Base-by-base conservation (phyloP, 2,329 filamentous ascomycete genomes). In the Cladobotryum mycophilum region DNA sequence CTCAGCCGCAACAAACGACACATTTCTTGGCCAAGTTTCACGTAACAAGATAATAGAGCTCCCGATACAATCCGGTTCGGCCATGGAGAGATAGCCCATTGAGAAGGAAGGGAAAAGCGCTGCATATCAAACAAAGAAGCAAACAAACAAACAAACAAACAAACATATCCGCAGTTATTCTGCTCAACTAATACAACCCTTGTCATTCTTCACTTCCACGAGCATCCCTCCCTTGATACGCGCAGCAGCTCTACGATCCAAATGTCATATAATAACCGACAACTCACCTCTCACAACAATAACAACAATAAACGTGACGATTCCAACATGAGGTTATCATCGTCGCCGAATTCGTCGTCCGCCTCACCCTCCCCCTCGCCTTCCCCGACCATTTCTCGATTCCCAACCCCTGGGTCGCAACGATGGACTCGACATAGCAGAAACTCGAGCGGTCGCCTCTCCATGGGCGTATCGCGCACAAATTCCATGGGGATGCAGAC, bases 381-480 rank as follows among this genome's bases (percentile, higher is more conserved):
- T 3, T 50, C 52, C 25, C 41, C 49, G 41, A 56, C 66, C 55
- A 55, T 62, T 11, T 36, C 52, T 20, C 56, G 53, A 17, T 56
- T 54, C 50, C 53, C 56, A 15, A 47, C 36, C 40, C 45, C 13
- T 8, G 46, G 42, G 15, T 41, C 52, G 22, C 47, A 45, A n/a
- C 52, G 6, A 45, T 53, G 43, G 42, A 33, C 47, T 35, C 54
- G 36, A 43, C 17, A 14, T 44, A 22, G 48, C 47, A 18, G 51
- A n/a, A 43, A 47, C 30, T 30, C 42, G 12, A 33, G 15, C 45
- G 67, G 67, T 18, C 74, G 74, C 20, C 66, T 75, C 15, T 74
- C 74, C n/a, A 38, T n/a, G 67, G 67, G 36, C 20, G 35, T 53
- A 41, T 49, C 15, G 18, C 38, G 30, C 56, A 46, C 37, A 33